Percentiles rank a stretch among this genome's conserved stretches.
Evolutionary conservation across 345 rosid species (phyloP).

Genomic region (Citrus sp.): DNA sequence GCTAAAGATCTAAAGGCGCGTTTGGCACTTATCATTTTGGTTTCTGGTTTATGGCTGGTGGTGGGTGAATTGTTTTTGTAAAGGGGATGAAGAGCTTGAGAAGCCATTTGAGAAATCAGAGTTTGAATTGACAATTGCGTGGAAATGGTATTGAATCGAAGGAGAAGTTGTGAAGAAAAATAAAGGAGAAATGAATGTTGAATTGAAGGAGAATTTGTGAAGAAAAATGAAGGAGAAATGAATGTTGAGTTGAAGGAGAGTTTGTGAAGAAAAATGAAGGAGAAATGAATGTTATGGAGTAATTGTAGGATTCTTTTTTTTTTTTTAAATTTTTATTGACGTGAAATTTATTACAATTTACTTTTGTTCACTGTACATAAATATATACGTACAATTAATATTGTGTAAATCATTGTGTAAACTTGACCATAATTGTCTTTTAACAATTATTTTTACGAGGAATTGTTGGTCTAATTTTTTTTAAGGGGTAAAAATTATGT

Average conservation of each 20-base stretch:
- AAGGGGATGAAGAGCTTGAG: not conserved
- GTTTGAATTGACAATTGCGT: not conserved
- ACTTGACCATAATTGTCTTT: no score
- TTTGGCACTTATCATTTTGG: not conserved
- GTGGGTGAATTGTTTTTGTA: not conserved
- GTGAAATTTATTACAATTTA: not conserved
- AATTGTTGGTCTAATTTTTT: no score
- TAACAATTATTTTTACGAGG: no score
- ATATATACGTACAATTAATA: not conserved
- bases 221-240: not conserved
- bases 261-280: no score
- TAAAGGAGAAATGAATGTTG: not conserved
- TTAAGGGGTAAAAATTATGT: no score
- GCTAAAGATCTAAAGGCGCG: conserved; percentile 19
- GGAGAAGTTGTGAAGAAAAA: not conserved
- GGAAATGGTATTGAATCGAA: not conserved
- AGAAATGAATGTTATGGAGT: not conserved
- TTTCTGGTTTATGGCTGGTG: not conserved
- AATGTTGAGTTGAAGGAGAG: not conserved
- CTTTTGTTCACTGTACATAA: no score
- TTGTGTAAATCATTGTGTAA: no score
- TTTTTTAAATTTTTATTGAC: no score
- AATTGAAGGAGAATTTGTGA: no score
- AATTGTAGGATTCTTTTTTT: not conserved
- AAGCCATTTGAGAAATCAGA: not conserved